Percentiles rank a stretch among this genome's conserved stretches.
Evolutionary conservation across 192 early-diverging fungal genomes (phyloP).

Genomic region (Rhizophagus prolifer): DNA sequence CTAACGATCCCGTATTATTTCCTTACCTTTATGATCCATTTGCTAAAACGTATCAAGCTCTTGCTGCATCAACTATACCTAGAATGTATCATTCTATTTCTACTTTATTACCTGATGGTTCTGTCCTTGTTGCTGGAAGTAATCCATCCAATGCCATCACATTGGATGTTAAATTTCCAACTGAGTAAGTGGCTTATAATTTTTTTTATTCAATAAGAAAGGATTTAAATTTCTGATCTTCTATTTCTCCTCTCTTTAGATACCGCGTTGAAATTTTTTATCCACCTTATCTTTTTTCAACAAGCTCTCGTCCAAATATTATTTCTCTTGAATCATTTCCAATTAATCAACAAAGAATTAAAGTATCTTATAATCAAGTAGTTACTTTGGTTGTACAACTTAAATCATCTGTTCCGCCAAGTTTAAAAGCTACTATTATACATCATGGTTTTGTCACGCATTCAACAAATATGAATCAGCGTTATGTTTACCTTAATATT

Average conservation of each 20-base stretch:
- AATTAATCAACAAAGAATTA: too few relatives aligned
- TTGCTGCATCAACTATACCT: constrained; percentile 48
- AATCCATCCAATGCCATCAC: constrained; percentile 35
- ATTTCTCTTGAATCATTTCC: too few relatives aligned
- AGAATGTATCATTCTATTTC: constrained; percentile 68
- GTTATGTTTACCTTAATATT: not conserved
- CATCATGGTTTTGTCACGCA: not conserved
- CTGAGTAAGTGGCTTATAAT: constrained; percentile 36
- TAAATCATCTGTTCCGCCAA: not conserved
- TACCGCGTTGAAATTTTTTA: not conserved
- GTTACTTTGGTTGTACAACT: not conserved
- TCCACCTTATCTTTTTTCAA: not conserved
- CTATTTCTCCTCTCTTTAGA: too few relatives aligned
- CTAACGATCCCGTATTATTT: constrained; percentile 48
- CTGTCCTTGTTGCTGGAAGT: constrained; percentile 42
- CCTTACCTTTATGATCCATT: constrained; percentile 58
- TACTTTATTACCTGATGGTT: constrained; percentile 41
- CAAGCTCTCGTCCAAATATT: not conserved
- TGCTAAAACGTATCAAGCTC: constrained; percentile 39
- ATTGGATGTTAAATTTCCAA: constrained; percentile 39
- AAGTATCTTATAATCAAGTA: not conserved
- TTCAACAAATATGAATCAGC: not conserved
- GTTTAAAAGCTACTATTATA: not conserved
- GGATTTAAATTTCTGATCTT: too few relatives aligned
- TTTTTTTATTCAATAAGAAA: not conserved